A percentile compares a stretch with the other conserved stretches of the same genome.
Conservation (phyloP, 2,329 filamentous ascomycete genomes). For the Ophiostoma himal-ulmi region DNA sequence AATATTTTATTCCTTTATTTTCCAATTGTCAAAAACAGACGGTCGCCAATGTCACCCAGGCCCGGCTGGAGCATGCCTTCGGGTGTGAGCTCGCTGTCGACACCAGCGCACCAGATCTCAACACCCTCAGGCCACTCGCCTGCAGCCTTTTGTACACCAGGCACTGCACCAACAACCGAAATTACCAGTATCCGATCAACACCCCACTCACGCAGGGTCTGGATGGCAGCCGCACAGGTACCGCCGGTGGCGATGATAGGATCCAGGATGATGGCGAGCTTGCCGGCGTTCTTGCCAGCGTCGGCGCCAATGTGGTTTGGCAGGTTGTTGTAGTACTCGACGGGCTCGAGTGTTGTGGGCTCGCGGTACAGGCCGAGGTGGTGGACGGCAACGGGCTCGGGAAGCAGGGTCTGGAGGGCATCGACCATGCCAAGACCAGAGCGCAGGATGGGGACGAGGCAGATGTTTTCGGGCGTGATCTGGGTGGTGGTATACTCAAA, state of each 20-base stretch:
- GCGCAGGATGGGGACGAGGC: conserved; percentile 84
- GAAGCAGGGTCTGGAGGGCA: conserved; percentile 76
- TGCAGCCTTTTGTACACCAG: conserved; percentile 67
- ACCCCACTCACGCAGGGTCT: conserved; percentile 85
- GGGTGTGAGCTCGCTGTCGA: conserved; percentile 69
- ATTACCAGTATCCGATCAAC: conserved; percentile 74
- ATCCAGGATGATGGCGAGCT: conserved; percentile 77
- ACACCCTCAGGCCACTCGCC: conserved; percentile 71
- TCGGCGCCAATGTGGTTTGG: conserved; percentile 58
- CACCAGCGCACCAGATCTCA: conserved; percentile 74
- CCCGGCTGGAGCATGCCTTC: conserved; percentile 87
- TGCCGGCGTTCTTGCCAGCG: conserved; percentile 37
- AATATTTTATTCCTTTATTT: conserved; percentile 48
- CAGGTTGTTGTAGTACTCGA: conserved; percentile 98
- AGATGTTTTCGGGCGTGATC: conserved; percentile 61
- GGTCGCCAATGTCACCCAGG: conserved; percentile 82
- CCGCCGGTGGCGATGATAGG: conserved; percentile 92
- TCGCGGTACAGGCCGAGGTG: conserved; percentile 94
- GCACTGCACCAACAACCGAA: conserved; percentile 64
- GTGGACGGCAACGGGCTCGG: conserved; percentile 72
- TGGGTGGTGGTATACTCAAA: conserved; percentile 64
- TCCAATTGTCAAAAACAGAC: conserved; percentile 81
- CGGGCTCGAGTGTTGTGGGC: conserved; percentile 75
- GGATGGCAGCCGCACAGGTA: conserved; percentile 82
- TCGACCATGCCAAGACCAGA: conserved; percentile 90